Evolutionary conservation across 2,329 filamentous ascomycete species (phyloP).

Genomic region (Cercospora sp.): DNA sequence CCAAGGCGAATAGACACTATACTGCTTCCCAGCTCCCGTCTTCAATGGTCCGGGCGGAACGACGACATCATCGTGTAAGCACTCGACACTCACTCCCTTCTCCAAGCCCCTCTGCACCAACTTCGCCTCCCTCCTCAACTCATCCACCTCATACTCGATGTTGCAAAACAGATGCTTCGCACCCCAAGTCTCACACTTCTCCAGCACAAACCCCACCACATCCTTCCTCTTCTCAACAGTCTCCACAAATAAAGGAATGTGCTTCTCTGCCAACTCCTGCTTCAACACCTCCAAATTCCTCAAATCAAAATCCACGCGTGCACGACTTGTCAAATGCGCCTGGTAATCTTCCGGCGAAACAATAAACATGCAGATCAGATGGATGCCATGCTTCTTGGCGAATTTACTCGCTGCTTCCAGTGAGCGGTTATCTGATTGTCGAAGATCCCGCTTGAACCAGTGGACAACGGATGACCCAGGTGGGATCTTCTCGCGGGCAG

Average conservation of each 20-base stretch:
- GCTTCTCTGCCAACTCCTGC: conserved; percentile 64
- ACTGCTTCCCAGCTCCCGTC: conserved; percentile 72
- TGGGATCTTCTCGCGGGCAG: conserved; percentile 53
- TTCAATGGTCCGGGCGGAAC: conserved; percentile 70
- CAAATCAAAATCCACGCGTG: conserved; percentile 78
- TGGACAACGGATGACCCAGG: conserved; percentile 69
- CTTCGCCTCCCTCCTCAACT: conserved; percentile 72
- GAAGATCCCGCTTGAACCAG: conserved; percentile 87
- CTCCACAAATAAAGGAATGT: conserved; percentile 78
- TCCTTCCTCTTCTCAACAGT: conserved; percentile 65
- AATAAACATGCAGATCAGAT: conserved; percentile 75
- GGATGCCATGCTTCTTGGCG: conserved; percentile 67
- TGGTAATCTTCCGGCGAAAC: conserved; percentile 81
- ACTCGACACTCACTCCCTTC: conserved; percentile 67
- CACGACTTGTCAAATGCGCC: conserved; percentile 72
- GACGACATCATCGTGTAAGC: conserved; percentile 78
- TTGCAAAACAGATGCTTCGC: conserved; percentile 77
- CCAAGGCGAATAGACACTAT: conserved; percentile 84
- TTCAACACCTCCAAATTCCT: conserved; percentile 67
- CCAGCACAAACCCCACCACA: conserved; percentile 62
- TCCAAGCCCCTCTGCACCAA: conserved; percentile 63
- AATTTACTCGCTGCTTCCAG: conserved; percentile 65
- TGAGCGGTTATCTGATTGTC: conserved; percentile 70
- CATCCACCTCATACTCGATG: conserved; percentile 89
- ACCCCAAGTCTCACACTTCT: conserved; percentile 69